Base-by-base conservation (phyloP, 2,329 filamentous ascomycete genomes). In the Talaromyces islandicus region DNA sequence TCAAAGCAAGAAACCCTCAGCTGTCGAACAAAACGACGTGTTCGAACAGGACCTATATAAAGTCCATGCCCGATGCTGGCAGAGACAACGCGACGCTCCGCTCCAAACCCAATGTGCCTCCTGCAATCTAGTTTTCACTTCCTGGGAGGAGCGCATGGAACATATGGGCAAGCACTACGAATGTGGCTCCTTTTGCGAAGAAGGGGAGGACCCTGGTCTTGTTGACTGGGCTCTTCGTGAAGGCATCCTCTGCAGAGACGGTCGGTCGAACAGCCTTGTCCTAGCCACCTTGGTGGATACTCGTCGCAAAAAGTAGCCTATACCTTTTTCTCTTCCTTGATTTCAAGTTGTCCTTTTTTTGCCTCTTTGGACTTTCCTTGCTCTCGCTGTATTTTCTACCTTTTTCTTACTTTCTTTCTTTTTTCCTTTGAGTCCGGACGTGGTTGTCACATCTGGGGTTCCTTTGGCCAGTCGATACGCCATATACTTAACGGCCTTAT, bases 161-260 rank as follows among this genome's bases (percentile, higher is more conserved):
- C 92, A 97, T 74, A 85, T 96, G 2, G 91, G 90, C 0, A 82
- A 85, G 61, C 92, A 97, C 71, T 81, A 93, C 52, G 91, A 94
- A 73, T 88, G 87, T 64, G 71, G 71, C 55, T 60, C 71, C 59
- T 54, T 62, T 57, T 43, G 65, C 29, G 58, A 69, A n/a, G 66
- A 76, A 66, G 54, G 64, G 7, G 66, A 81, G 72, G 72, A 79
- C 73, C 51, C 76, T 68, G 73, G 66, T 4, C 64, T 79, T 43
- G 66, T 68, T 38, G 66, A 72, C 4, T 79, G 77, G 77, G 75
- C 75, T 21, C 58, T 75, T 30, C 53, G 63, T 1, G 69, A 77
- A 55, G 73, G 73, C 1, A 61, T 61, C 6, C 24, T 61, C n/a
- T 46, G 38, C 52, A 19, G 24, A 12, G 30, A 54, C 19, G 41